Evolutionary conservation across 73 alveolate genomes (phyloP).

Genomic region (Tetrahymena elliotti): DNA sequence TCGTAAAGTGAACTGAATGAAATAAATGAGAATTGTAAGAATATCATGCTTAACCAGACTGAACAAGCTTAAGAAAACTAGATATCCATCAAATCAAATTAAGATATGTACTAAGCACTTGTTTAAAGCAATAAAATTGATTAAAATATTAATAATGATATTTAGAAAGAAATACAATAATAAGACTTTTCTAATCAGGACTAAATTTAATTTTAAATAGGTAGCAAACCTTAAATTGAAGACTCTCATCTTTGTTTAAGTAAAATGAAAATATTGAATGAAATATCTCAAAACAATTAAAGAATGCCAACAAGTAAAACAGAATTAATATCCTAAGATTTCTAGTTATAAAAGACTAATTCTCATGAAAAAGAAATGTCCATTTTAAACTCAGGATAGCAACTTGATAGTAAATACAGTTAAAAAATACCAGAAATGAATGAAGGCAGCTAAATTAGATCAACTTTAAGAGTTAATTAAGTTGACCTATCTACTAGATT

Average conservation of each 20-base stretch:
- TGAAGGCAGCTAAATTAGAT: neutral
- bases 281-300: neutral
- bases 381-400: neutral
- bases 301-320: neutral
- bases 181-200: neutral
- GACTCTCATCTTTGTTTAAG: neutral
- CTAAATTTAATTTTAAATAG: too few relatives aligned
- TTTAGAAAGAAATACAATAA: neutral
- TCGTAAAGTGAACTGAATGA: neutral
- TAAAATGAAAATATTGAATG: neutral
- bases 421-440: neutral
- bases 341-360: neutral
- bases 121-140: neutral
- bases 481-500: neutral
- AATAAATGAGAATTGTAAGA: neutral
- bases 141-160: neutral
- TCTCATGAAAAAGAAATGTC: neutral
- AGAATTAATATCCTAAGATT: neutral
- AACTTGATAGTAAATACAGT: neutral
- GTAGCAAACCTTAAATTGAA: neutral
- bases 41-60: neutral
- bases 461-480: too few relatives aligned
- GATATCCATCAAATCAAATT: too few relatives aligned
- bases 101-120: neutral
- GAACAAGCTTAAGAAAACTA: neutral